Evolutionary conservation across 768 basidiomycete genomes (phyloP), one percentile per base, ranked within the genome.

Genomic region (Tricholoma sp.): DNA sequence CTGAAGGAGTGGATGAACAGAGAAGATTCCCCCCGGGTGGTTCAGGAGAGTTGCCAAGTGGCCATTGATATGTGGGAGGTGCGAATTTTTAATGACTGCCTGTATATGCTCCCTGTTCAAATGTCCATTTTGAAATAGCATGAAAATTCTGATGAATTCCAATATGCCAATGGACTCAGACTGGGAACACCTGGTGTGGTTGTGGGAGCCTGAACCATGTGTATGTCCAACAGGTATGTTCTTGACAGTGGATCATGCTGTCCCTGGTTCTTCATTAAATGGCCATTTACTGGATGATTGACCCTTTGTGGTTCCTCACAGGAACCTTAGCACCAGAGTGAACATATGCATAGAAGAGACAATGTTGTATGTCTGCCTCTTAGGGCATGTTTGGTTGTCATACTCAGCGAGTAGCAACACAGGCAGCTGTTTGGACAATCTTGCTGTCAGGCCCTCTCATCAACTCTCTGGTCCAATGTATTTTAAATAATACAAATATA

Each of bases 1-100:
- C 74, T 99, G 35, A 83, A 85, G 62, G 89, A 94, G 69, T 97
- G 93, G 86, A 84, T 89, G 78, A 72, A 71, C 21, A 79, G 86
- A 61, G 78, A 82, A 58, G 91, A 94, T 64, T 85, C 91, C 7
- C 94, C 95, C 0, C 76, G 81, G 12, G 95, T 98, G 19, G 97
- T 99, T 2, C 83, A 88, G 55, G 95, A 99, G 73, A 97, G 94
- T 62, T 98, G 97, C 71, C 85, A 94, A 66, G 86, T 99, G 51
- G 97, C 97, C 2, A 81, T 99, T 54, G 97, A 97, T 70, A 94
- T 98, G 92, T 97, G 91, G 85, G 91, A 94, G 85, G 91, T 89
- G 55, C 21, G 83, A 29, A 18, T 50, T 50, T 29, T 27, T 6
- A 27, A 27, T 72, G 57, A 18, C 61, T 22, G 31, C 41, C 50